Percentiles rank a stretch among this genome's conserved stretches.
Conservation (phyloP, 768 basidiomycete species). For the Amanita fuliginea region DNA sequence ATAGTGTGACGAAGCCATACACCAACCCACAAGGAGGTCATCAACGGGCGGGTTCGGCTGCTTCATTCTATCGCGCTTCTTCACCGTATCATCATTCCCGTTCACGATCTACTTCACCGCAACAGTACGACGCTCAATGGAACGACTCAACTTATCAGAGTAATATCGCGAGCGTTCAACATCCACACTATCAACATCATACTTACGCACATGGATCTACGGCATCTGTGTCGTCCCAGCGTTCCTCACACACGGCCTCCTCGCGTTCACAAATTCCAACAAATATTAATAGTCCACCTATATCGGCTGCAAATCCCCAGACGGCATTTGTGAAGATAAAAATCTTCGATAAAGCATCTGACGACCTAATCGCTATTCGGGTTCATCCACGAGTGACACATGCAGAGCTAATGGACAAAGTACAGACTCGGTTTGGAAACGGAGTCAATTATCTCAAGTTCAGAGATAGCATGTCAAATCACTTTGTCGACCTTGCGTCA, state of each 20-base stretch:
- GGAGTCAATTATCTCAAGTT: slow-evolving; percentile 62
- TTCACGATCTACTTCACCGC: slow-evolving; percentile 33
- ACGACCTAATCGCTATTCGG: slow-evolving; percentile 94
- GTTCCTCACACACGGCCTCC: slow-evolving; percentile 42
- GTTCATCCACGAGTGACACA: slow-evolving; percentile 89
- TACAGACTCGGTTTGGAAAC: slow-evolving; percentile 73
- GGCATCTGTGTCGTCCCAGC: slow-evolving; percentile 36
- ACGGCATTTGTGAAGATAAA: slow-evolving; percentile 97
- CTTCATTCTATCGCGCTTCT: slow-evolving; percentile 32
- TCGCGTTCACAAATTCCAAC: slow-evolving; percentile 39
- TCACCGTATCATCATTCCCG: slow-evolving; percentile 23
- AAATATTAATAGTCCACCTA: slow-evolving; percentile 57
- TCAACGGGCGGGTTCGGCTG: slow-evolving; percentile 36
- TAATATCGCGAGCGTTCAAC: slow-evolving; percentile 2
- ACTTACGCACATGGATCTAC: slow-evolving; percentile 16
- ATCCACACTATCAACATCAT: slow-evolving; percentile 1
- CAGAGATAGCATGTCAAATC: slow-evolving; percentile 59
- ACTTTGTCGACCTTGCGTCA: slow-evolving; percentile 48
- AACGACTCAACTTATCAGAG: slow-evolving; percentile 20
- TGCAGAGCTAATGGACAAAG: slow-evolving; percentile 83
- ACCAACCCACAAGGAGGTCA: slow-evolving; percentile 27
- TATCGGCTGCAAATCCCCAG: slow-evolving; percentile 69
- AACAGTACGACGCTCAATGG: slow-evolving; percentile 20
- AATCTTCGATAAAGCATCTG: slow-evolving; percentile 86
- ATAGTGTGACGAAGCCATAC: slow-evolving; percentile 11